These are phyloP conservation scores for Globisporangium nodosum DNA, from an alignment of 352 stramenopile species.

Conservation along the genomic window DNA sequence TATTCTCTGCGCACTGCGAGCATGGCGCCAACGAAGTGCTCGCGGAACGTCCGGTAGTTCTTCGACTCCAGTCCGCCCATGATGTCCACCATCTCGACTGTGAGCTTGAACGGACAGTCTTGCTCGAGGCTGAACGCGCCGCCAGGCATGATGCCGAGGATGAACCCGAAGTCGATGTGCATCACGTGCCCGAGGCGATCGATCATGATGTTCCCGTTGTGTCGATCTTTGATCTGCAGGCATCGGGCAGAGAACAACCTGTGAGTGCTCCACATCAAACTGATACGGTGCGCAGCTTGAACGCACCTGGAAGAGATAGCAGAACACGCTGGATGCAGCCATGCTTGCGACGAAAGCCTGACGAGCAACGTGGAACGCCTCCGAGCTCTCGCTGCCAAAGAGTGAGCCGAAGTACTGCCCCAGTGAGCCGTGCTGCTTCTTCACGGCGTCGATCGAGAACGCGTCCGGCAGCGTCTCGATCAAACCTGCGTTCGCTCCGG, in stretches of 20 bases:
- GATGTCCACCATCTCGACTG: slow-evolving; percentile 91
- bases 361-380: slow-evolving; percentile 66
- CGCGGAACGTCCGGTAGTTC: slow-evolving; percentile 78
- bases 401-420: slow-evolving; percentile 36
- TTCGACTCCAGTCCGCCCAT: slow-evolving; percentile 76
- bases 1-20: slow-evolving; percentile 81
- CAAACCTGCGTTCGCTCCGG: slow-evolving; percentile 80
- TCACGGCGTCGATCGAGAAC: slow-evolving; percentile 90
- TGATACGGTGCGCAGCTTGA: too few relatives aligned
- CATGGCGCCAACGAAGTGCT: slow-evolving; percentile 90
- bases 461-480: slow-evolving; percentile 91
- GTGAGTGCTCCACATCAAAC: too few relatives aligned
- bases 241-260: too few relatives aligned
- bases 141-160: slow-evolving; percentile 91
- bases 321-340: slow-evolving; percentile 91
- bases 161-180: slow-evolving; percentile 98
- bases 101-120: slow-evolving; percentile 94
- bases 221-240: slow-evolving; percentile 87
- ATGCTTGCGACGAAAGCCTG: slow-evolving; percentile 88
- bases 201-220: slow-evolving; percentile 97
- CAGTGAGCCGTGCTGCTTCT: slow-evolving; percentile 69
- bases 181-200: slow-evolving; percentile 89
- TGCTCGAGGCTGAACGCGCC: slow-evolving; percentile 91
- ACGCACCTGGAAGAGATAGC: slow-evolving; percentile 83
- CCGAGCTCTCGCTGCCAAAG: slow-evolving; percentile 57